These are phyloP conservation scores for Penicillium concentricum DNA, from an alignment of 2,329 filamentous ascomycete genomes.

Conservation along the genomic window DNA sequence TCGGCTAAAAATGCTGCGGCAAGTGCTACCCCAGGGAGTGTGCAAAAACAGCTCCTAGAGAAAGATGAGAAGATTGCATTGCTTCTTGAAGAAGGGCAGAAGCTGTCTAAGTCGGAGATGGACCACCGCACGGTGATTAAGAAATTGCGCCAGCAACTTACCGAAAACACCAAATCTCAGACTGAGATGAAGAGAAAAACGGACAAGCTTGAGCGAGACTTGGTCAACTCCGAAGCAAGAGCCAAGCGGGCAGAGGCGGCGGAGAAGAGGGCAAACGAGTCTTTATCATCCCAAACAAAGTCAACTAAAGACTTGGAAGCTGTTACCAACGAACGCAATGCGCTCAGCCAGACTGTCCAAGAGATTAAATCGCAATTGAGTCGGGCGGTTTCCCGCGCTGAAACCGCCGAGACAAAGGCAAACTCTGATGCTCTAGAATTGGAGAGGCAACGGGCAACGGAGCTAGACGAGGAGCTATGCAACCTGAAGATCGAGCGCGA, in stretches of 20 bases:
- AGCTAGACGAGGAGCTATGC: slow-evolving; percentile 64
- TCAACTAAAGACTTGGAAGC: slow-evolving; percentile 59
- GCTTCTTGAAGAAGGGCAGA: slow-evolving; percentile 89
- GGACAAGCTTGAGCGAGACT: slow-evolving; percentile 59
- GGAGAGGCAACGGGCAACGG: slow-evolving; percentile 57
- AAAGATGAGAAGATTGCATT: slow-evolving; percentile 88
- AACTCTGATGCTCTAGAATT: slow-evolving; percentile 67
- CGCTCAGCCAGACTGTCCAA: slow-evolving; percentile 63
- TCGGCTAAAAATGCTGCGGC: slow-evolving; percentile 67
- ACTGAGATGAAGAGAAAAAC: slow-evolving; percentile 55
- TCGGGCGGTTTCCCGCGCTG: slow-evolving; percentile 65
- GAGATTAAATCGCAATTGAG: slow-evolving; percentile 70
- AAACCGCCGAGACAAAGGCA: slow-evolving; percentile 64
- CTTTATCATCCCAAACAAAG: slow-evolving; percentile 51
- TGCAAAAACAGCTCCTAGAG: slow-evolving; percentile 78
- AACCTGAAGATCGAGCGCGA: slow-evolving; percentile 72
- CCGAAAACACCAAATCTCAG: slow-evolving; percentile 53
- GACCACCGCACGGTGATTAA: slow-evolving; percentile 81
- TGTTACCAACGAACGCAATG: slow-evolving; percentile 62
- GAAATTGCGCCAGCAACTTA: slow-evolving; percentile 61
- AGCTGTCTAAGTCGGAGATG: slow-evolving; percentile 80
- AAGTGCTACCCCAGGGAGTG: slow-evolving; percentile 62
- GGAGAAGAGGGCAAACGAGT: slow-evolving; percentile 57
- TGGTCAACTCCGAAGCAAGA: slow-evolving; percentile 51
- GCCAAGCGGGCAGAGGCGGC: slow-evolving; percentile 60